These are phyloP conservation scores for Saccharomyces pastorianus DNA, from an alignment of 1,139 yeast species.

Conservation along the genomic window DNA sequence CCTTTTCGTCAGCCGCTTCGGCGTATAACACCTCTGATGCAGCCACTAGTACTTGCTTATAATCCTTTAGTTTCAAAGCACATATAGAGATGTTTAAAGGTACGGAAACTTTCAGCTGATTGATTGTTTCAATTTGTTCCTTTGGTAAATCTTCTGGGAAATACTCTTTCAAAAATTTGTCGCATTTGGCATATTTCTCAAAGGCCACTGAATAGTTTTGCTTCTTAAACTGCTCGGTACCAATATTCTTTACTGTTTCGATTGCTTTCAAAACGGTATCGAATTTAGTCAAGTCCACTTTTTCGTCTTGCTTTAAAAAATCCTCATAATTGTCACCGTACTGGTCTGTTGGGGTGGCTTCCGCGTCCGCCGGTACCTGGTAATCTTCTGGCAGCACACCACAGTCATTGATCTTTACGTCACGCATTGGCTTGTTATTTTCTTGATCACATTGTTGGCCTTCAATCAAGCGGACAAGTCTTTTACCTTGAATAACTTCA, in stretches of 20 bases:
- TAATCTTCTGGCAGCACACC: constrained; percentile 66
- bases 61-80: constrained; percentile 56
- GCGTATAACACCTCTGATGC: constrained; percentile 61
- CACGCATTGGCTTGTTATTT: constrained; percentile 56
- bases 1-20: constrained; percentile 54
- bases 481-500: constrained; percentile 72
- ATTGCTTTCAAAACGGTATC: constrained; percentile 63
- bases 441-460: constrained; percentile 49
- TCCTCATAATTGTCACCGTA: constrained; percentile 84
- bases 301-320: constrained; percentile 62
- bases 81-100: constrained; percentile 69
- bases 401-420: constrained; percentile 66
- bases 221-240: constrained; percentile 64
- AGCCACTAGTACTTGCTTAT: constrained; percentile 48
- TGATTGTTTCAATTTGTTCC: constrained; percentile 42
- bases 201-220: constrained; percentile 51
- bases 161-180: constrained; percentile 59
- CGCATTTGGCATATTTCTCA: constrained; percentile 64
- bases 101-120: constrained; percentile 52
- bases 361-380: constrained; percentile 38
- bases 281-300: constrained; percentile 51
- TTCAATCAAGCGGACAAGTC: constrained; percentile 72
- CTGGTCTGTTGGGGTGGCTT: constrained; percentile 45
- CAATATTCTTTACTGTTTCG: constrained; percentile 62
- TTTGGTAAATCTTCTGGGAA: constrained; percentile 63